Percentiles rank a stretch among this genome's conserved stretches.
These are phyloP conservation scores for Arthroderma sp. DNA, from an alignment of 2,329 filamentous ascomycete genomes.

Conservation along the genomic window DNA sequence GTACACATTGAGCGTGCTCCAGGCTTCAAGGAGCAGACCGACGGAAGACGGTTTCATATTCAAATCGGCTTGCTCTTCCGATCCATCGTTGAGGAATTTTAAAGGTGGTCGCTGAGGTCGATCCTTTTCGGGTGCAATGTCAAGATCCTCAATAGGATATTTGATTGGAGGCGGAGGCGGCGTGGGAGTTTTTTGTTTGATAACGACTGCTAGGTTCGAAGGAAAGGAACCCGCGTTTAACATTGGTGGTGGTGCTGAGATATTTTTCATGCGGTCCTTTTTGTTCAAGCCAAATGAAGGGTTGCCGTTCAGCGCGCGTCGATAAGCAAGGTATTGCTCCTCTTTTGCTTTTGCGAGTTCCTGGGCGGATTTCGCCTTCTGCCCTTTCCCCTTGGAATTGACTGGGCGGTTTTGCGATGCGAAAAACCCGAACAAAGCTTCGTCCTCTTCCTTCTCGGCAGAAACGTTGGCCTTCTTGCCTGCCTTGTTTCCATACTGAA, in stretches of 20 bases:
- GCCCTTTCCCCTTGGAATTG: conserved; percentile 59
- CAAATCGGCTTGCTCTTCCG: conserved; percentile 36
- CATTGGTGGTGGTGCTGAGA: background rate
- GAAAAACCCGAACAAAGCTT: conserved; percentile 39
- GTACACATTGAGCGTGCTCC: conserved; percentile 97
- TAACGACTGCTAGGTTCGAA: conserved; percentile 4
- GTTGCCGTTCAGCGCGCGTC: conserved; percentile 32
- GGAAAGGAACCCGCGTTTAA: background rate
- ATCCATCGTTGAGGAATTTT: conserved; percentile 58
- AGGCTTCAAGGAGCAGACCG: conserved; percentile 75
- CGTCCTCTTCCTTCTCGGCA: conserved; percentile 44
- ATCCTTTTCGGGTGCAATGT: conserved; percentile 55
- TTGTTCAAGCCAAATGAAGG: conserved; percentile 23
- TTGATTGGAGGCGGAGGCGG: conserved; percentile 58
- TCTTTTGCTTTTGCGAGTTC: conserved; percentile 35
- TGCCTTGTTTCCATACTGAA: conserved; percentile 68
- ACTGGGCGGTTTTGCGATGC: conserved; percentile 44
- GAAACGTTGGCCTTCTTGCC: conserved; percentile 63
- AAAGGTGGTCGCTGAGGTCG: conserved; percentile 54
- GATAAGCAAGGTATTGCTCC: conserved; percentile 37
- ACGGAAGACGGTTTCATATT: conserved; percentile 40
- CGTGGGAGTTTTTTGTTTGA: conserved; percentile 12
- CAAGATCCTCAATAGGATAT: conserved; percentile 90
- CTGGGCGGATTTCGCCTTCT: conserved; percentile 45
- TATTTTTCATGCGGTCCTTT: conserved; percentile 7